Evolutionary conservation across 2,329 filamentous ascomycete species (phyloP).

Genomic region (Beauveria asiatica): DNA sequence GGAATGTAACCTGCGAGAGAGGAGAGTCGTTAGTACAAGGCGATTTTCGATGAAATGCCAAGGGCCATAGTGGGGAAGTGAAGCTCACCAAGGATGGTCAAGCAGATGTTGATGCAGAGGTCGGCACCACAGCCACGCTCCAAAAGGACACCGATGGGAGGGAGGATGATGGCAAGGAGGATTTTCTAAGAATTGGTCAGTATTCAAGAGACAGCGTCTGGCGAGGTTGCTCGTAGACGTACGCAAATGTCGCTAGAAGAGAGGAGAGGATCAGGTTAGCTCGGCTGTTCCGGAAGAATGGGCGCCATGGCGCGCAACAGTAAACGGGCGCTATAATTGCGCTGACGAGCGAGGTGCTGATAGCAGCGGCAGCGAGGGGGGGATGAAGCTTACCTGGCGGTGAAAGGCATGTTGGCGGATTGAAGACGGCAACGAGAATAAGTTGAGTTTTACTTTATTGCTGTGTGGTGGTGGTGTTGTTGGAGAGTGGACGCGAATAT

Average conservation of each 20-base stretch:
- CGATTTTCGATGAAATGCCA: not conserved
- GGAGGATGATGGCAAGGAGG: slow-evolving; percentile 82
- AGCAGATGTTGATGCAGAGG: slow-evolving; percentile 84
- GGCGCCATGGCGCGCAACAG: not conserved
- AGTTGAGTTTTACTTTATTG: not conserved
- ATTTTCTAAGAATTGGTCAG: slow-evolving; percentile 54
- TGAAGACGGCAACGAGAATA: not conserved
- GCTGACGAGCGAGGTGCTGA: not conserved
- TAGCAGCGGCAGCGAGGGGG: not conserved
- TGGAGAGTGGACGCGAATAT: not conserved
- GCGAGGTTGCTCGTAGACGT: not conserved
- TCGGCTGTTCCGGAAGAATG: not conserved
- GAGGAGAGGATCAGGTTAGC: not conserved
- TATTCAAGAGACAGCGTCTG: slow-evolving; percentile 13
- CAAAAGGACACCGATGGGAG: slow-evolving; percentile 87
- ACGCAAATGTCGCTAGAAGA: slow-evolving; percentile 9
- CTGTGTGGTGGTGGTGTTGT: slow-evolving; percentile 1
- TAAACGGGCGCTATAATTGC: not conserved
- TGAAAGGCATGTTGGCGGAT: slow-evolving; percentile 47
- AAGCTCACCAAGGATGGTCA: slow-evolving; percentile 60
- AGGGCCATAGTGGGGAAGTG: not conserved
- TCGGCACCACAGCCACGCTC: slow-evolving; percentile 84
- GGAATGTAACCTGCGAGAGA: slow-evolving; percentile 48
- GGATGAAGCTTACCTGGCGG: slow-evolving; percentile 39
- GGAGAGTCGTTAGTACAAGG: not conserved